Evolutionary conservation across 176 grass and related monocot species (phyloP).

Genomic region (Oryza coarctata): DNA sequence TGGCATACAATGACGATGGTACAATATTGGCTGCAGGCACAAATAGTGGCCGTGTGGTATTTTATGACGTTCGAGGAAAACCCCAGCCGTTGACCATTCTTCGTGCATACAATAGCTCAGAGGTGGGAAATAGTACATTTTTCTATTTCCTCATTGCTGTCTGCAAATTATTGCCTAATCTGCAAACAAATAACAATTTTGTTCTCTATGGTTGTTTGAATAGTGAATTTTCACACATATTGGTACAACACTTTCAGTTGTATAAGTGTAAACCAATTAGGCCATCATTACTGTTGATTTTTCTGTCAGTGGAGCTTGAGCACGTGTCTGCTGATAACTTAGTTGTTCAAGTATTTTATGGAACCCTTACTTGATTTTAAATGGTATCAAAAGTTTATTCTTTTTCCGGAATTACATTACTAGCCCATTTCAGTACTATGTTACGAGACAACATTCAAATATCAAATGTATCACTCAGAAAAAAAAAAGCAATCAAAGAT

Average conservation of each 20-base stretch:
- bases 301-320: background rate
- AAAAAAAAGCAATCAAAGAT: background rate
- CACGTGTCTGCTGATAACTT: background rate
- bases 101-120: slow-evolving; percentile 88
- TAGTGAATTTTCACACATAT: slow-evolving; percentile 3
- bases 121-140: slow-evolving; percentile 49
- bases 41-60: slow-evolving; percentile 88
- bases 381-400: background rate
- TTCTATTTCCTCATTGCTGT: slow-evolving; percentile 13
- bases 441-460: background rate
- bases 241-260: background rate
- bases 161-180: slow-evolving; percentile 5
- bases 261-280: background rate
- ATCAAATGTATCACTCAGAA: background rate
- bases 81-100: slow-evolving; percentile 86
- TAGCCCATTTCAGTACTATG: background rate
- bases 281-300: background rate
- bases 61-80: slow-evolving; percentile 94
- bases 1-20: slow-evolving; percentile 92
- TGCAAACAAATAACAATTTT: slow-evolving; percentile 4
- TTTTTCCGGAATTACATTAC: slow-evolving; percentile 6
- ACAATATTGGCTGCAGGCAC: slow-evolving; percentile 88
- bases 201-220: slow-evolving; percentile 1
- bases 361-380: background rate
- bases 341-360: background rate